phyloP scores from a whole-genome alignment of 306 rosid genomes.

The Dalbergia oliveri region DNA sequence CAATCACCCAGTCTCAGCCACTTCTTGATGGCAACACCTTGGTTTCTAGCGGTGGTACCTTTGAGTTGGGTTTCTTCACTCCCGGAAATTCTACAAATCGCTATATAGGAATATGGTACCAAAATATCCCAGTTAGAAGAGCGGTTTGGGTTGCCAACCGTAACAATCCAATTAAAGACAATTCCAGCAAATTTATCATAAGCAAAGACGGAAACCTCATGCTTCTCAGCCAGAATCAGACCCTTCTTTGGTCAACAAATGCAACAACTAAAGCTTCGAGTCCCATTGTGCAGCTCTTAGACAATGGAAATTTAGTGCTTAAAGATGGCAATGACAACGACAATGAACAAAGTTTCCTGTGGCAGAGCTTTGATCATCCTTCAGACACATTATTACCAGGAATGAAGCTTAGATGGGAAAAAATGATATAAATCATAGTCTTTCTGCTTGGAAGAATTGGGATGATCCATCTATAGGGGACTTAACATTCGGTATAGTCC shows the following conservation, averaged over 20 bases:
- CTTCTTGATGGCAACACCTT: slow-evolving; percentile 50
- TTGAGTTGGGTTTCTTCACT: slow-evolving; percentile 68
- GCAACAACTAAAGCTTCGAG: slow-evolving; percentile 32
- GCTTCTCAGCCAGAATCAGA: slow-evolving; percentile 37
- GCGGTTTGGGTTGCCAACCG: slow-evolving; percentile 59
- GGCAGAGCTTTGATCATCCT: no score
- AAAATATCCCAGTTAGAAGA: slow-evolving; percentile 32
- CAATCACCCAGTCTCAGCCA: slow-evolving; percentile 41
- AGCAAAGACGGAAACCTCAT: background rate
- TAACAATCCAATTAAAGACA: no score
- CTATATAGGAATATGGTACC: slow-evolving; percentile 64
- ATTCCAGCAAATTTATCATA: no score
- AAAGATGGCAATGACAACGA: background rate
- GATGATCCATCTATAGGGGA: no score
- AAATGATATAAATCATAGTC: no score
- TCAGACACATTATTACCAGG: no score
- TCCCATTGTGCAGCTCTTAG: slow-evolving; percentile 51
- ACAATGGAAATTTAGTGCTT: slow-evolving; percentile 62
- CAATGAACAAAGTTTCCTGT: no score
- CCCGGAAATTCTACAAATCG: slow-evolving; percentile 45
- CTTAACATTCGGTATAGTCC: no score
- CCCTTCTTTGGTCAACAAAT: slow-evolving; percentile 55
- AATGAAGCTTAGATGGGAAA: no score
- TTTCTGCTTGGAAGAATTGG: no score
- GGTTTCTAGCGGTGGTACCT: slow-evolving; percentile 50